A percentile compares a stretch with the other conserved stretches of the same genome.
These are phyloP conservation scores for Teunomyces barrocoloradensis DNA, from an alignment of 805 yeast genomes.

Conservation along the genomic window DNA sequence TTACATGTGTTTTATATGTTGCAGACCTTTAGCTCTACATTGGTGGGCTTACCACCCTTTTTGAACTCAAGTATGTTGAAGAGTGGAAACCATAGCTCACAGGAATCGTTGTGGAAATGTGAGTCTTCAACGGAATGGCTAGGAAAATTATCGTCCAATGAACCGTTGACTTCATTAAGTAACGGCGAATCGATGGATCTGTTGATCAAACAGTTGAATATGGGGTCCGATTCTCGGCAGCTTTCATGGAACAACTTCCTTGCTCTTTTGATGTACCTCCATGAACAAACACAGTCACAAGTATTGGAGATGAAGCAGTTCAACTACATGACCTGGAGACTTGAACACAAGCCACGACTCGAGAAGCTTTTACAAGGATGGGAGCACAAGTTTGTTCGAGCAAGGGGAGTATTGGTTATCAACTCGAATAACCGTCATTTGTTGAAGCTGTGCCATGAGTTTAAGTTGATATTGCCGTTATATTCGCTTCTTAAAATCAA, in stretches of 20 bases:
- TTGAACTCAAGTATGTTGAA: constrained; percentile 44
- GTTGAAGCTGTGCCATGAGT: constrained; percentile 51
- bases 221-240: constrained; percentile 22
- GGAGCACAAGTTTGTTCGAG: constrained; percentile 61
- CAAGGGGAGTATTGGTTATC: constrained; percentile 61
- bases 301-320: constrained; percentile 33
- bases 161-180: constrained; percentile 53
- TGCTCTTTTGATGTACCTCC: constrained; percentile 60
- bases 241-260: constrained; percentile 50
- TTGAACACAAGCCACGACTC: constrained; percentile 57
- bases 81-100: constrained; percentile 63
- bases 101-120: constrained; percentile 61
- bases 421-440: constrained; percentile 48
- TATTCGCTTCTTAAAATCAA: constrained; percentile 66
- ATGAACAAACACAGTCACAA: constrained; percentile 61
- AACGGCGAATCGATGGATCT: constrained; percentile 51
- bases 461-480: constrained; percentile 66
- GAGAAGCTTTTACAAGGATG: constrained; percentile 60
- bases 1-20: constrained; percentile 50
- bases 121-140: constrained; percentile 53
- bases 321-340: constrained; percentile 62
- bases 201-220: constrained; percentile 46
- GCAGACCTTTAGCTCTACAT: constrained; percentile 46
- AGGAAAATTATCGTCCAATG: constrained; percentile 29
- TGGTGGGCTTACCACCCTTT: constrained; percentile 40